These are phyloP conservation scores for Rhododendron vialii DNA, from an alignment of 148 eudicot genomes.

Conservation along the genomic window DNA sequence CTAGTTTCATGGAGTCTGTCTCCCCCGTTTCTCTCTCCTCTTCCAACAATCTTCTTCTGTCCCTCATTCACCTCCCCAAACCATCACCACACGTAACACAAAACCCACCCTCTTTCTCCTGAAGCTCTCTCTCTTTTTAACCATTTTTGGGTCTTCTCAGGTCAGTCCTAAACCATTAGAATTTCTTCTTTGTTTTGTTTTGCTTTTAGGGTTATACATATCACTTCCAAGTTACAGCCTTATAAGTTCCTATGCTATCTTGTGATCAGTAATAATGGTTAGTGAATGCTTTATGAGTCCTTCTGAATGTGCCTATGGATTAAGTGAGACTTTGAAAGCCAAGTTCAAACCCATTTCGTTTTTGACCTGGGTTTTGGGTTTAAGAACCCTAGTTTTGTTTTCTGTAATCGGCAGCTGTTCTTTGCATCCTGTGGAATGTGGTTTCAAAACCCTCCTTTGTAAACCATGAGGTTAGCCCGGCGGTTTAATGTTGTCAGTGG, in stretches of 20 bases:
- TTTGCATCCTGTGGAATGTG: background rate
- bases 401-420: background rate
- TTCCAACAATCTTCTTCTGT: background rate
- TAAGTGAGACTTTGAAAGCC: background rate
- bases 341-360: background rate
- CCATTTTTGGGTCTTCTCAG: background rate
- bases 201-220: background rate
- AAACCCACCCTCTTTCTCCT: background rate
- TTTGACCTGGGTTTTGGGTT: constrained; percentile 6
- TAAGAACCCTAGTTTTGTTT: constrained; percentile 8
- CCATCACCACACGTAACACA: background rate
- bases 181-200: background rate
- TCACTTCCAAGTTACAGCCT: constrained; percentile 1
- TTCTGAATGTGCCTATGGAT: background rate
- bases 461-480: background rate
- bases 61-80: background rate
- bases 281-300: constrained; percentile 4
- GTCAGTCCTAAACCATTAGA: background rate
- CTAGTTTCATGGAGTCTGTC: background rate
- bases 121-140: background rate
- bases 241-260: background rate
- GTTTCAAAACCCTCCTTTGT: background rate
- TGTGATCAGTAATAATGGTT: background rate
- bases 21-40: background rate
- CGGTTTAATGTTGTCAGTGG: background rate